Evolutionary conservation across 2,329 filamentous ascomycete species (phyloP), one percentile per base, ranked within the genome.

Genomic region (Ascochyta fabae): DNA sequence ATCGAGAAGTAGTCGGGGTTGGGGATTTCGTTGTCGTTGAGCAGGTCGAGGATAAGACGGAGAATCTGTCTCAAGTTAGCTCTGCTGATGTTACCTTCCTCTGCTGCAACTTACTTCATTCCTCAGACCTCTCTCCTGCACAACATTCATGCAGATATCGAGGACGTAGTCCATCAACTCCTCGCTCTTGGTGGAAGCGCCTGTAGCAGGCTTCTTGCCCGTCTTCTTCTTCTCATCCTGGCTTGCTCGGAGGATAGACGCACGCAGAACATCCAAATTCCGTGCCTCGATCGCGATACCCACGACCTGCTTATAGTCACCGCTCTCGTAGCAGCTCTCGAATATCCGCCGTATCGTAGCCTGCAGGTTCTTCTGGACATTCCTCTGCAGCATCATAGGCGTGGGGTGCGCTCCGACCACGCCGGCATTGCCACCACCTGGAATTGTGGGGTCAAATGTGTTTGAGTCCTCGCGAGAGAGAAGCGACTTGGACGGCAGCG

Each of bases 1-100:
- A 99, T 98, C 19, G 95, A 92, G 75, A 99, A 99, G 78, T 96
- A 98, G 74, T 99, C 95, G 0, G 95, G 95, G 56, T 86, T 91
- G 2, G 92, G 90, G 52, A 96, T 95, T 55, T 96, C 91, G 78
- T 90, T 96, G 57, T 96, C 92, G 79, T 90, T 96, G 56, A 99
- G 83, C n/a, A 99, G 86, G 56, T 94, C 91, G n/a, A 99, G 86
- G 52, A 99, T 95, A 41, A 99, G 83, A 67, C 90, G 88, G 56
- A 99, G 79, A 48, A 99, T 97, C 80, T 95, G 38, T 10, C 6
- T 8, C 36, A 3, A 8, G 42, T 71, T 60, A 70, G 65, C 40
- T 43, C 6, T 34, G 42, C 27, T 26, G 4, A 16, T 10, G n/a
- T 24, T n/a, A n/a, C 26, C 23, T 24, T 6, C 10, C 19, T 6